Conservation (phyloP, 78 protist species). For the Guillardia theta region DNA sequence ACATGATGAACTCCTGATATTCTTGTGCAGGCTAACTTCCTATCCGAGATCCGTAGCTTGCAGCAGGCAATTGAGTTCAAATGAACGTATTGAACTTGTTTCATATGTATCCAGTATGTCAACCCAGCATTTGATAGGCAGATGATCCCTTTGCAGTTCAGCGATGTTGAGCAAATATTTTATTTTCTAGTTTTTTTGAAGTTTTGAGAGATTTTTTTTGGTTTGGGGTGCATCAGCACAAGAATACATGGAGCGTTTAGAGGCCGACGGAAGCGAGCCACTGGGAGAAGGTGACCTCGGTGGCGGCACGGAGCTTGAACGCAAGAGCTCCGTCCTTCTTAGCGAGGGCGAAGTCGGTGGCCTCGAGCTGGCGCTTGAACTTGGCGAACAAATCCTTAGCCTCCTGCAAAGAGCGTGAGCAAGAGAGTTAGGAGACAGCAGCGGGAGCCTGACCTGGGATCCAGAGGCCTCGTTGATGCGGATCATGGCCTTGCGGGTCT, state of each 20-base stretch:
- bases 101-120: not conserved
- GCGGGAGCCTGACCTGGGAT: not conserved
- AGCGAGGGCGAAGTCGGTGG: not conserved
- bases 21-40: too few species aligned
- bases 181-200: not conserved
- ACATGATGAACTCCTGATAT: too few species aligned
- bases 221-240: too few species aligned
- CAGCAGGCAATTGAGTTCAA: not conserved
- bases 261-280: not conserved
- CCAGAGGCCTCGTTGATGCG: not conserved
- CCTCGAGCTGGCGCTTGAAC: constrained; percentile 14
- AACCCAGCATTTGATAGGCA: not conserved
- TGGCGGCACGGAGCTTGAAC: not conserved
- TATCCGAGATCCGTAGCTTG: too few species aligned
- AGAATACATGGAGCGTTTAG: not conserved
- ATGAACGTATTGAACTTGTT: not conserved
- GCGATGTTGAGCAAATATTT: not conserved
- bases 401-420: not conserved
- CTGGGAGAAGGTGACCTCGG: not conserved
- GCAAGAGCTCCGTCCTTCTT: not conserved
- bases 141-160: too few species aligned
- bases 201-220: too few species aligned
- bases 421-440: not conserved
- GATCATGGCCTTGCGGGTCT: constrained; percentile 32
- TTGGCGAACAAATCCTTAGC: not conserved